These are phyloP conservation scores for Nakazawaea populi DNA, from an alignment of 805 yeast species.

Conservation along the genomic window DNA sequence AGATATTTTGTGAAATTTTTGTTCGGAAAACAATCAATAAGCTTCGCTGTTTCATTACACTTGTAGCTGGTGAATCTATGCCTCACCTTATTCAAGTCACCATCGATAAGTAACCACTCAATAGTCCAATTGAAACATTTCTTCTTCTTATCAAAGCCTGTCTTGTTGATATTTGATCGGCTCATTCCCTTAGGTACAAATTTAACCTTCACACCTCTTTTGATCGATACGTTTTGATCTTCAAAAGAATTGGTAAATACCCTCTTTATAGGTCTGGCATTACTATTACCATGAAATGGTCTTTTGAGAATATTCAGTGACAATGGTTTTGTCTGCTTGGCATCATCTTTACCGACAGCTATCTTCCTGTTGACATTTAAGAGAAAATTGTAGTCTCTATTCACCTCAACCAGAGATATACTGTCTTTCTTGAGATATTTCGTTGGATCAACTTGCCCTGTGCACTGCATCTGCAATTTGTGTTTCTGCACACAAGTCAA, in stretches of 20 bases:
- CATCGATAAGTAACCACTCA: slow-evolving; percentile 54
- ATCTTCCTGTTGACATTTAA: slow-evolving; percentile 53
- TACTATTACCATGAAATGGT: slow-evolving; percentile 10
- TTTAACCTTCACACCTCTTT: slow-evolving; percentile 64
- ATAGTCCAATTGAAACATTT: slow-evolving; percentile 72
- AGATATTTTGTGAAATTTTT: slow-evolving; percentile 19
- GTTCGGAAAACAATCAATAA: slow-evolving; percentile 37
- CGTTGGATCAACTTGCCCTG: slow-evolving; percentile 61
- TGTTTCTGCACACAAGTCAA: slow-evolving; percentile 67
- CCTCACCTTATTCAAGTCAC: slow-evolving; percentile 15
- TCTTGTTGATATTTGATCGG: slow-evolving; percentile 54
- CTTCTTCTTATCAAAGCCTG: slow-evolving; percentile 61
- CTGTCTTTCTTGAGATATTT: slow-evolving; percentile 45
- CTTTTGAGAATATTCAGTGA: slow-evolving; percentile 6
- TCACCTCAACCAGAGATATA: slow-evolving; percentile 46
- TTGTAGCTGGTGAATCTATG: slow-evolving; percentile 28
- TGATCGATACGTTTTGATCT: slow-evolving; percentile 23
- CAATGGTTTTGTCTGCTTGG: slow-evolving; percentile 15
- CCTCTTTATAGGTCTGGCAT: slow-evolving; percentile 18
- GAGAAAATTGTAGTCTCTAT: slow-evolving; percentile 80
- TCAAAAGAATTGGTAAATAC: slow-evolving; percentile 5
- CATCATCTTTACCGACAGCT: slow-evolving; percentile 51
- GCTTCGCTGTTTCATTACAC: slow-evolving; percentile 28
- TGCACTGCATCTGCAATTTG: slow-evolving; percentile 55
- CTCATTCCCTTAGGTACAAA: slow-evolving; percentile 72